Percentiles rank a stretch among this genome's conserved stretches.
These are phyloP conservation scores for Monosporascus sp. DNA, from an alignment of 2,329 filamentous ascomycete species.

Conservation along the genomic window DNA sequence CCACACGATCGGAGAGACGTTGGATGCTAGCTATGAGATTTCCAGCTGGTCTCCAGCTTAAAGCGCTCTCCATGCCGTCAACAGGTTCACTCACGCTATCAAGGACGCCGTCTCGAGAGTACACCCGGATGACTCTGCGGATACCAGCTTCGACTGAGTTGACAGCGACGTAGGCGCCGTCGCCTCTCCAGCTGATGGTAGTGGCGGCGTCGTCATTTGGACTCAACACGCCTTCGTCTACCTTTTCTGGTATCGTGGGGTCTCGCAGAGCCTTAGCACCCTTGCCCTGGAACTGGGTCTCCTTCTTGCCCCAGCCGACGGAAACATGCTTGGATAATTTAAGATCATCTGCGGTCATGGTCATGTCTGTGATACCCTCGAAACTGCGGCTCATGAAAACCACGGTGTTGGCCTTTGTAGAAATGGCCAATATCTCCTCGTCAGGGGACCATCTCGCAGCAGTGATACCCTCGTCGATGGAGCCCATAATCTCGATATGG, in stretches of 20 bases:
- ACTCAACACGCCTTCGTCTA: constrained; percentile 79
- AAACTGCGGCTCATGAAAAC: constrained; percentile 92
- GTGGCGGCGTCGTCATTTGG: constrained; percentile 65
- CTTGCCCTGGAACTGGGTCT: constrained; percentile 95
- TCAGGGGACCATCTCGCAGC: constrained; percentile 93
- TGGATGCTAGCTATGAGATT: constrained; percentile 89
- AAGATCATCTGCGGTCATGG: constrained; percentile 70
- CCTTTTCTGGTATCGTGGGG: constrained; percentile 87
- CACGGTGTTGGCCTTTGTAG: constrained; percentile 72
- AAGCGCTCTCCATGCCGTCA: constrained; percentile 76
- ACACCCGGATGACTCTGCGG: constrained; percentile 82
- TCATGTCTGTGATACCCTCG: constrained; percentile 73
- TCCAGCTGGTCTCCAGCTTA: constrained; percentile 89
- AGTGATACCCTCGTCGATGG: constrained; percentile 85
- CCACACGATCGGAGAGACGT: constrained; percentile 60
- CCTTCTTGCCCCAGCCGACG: constrained; percentile 96
- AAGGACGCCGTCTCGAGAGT: constrained; percentile 81
- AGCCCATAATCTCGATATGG: constrained; percentile 90
- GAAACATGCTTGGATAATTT: constrained; percentile 90
- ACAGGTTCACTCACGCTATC: constrained; percentile 95
- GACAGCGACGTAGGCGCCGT: constrained; percentile 85
- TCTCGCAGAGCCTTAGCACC: constrained; percentile 82
- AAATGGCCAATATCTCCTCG: constrained; percentile 81
- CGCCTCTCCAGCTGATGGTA: constrained; percentile 87
- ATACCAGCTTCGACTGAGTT: constrained; percentile 67